phyloP scores from a whole-genome alignment of 257 asterid genomes.

The Mitragyna speciosa region DNA sequence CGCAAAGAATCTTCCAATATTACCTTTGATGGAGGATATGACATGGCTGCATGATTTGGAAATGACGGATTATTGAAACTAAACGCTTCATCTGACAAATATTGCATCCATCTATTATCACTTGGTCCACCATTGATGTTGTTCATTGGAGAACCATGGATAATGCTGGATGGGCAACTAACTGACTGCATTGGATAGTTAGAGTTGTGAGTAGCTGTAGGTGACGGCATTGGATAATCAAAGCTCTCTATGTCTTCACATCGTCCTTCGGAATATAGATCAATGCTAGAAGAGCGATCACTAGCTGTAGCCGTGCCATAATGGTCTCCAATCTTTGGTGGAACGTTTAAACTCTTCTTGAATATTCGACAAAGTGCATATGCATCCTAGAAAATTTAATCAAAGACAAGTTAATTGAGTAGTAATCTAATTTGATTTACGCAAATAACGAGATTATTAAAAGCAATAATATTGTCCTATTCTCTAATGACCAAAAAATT shows the following conservation, averaged over 20 bases:
- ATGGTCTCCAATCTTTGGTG: conserved; percentile 61
- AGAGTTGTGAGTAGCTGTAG: conserved; percentile 9
- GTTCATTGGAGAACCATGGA: conserved; percentile 37
- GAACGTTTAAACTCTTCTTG: conserved; percentile 81
- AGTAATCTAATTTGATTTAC: background rate
- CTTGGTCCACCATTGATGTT: conserved; percentile 28
- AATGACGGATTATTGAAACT: conserved; percentile 40
- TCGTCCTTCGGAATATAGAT: conserved; percentile 47
- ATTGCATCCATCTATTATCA: conserved; percentile 72
- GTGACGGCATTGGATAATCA: conserved; percentile 33
- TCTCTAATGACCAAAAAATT: background rate
- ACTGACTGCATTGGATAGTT: conserved; percentile 31
- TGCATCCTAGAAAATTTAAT: conserved; percentile 54
- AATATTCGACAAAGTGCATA: conserved; percentile 94
- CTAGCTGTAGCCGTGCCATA: conserved; percentile 46
- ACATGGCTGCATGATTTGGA: conserved; percentile 34
- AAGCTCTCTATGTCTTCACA: conserved; percentile 51
- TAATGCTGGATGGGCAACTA: conserved; percentile 34
- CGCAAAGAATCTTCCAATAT: background rate
- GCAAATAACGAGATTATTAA: background rate
- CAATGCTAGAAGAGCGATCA: conserved; percentile 60
- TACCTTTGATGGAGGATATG: conserved; percentile 83
- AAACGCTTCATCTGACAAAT: conserved; percentile 76
- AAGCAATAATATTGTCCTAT: background rate
- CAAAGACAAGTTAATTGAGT: background rate